Base-by-base conservation (phyloP, 169 alveolate species). In the Plasmodium cynomolgi region DNA sequence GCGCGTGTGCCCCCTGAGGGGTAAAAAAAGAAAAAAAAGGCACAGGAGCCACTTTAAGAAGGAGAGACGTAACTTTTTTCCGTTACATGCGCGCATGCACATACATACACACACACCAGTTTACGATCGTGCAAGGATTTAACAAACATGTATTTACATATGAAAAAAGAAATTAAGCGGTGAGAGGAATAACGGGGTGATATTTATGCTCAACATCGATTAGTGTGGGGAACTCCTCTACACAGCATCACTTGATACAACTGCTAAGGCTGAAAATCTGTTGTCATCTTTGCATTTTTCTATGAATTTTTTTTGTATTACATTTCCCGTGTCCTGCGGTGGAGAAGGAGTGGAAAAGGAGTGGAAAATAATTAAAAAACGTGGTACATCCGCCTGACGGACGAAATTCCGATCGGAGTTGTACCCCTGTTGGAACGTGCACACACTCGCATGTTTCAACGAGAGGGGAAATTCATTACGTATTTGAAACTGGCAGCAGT, bases 231-330 rank as follows among this genome's bases (percentile, higher is more conserved):
- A 62, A 20, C 3, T 44, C 62, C 11, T 83, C 71, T 54, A 80
- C n/a, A 58, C 79, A 26, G 9, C 29, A 31, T 71, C 54, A 47
- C 39, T 84, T 41, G 92, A 33, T 4, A 84, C 83, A 4, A 84
- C 68, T 71, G 92, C 92, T 44, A 84, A 31, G 47, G 92, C 92
- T 23, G 92, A 84, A 84, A 84, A 84, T 41, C 92, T 84, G 74
- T 72, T 39, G 62, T 74, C 83, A 23, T 44, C 84, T 71, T 41
- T 3, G 20, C 83, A 84, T 11, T 84, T 84, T 17, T 71, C 83
- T 72, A 84, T 84, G 54, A 84, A 84, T 34, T 72, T 72, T 17
- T 84, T 50, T 73, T 84, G 56, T 41, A 84, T 84, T 20, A 84
- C 31, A 39, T 73, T 72, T 41, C 84, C 92, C 15, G 92, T 62